These are phyloP conservation scores for Syncephalastrum monosporum DNA, from an alignment of 371 early-diverging fungal genomes.

Conservation along the genomic window DNA sequence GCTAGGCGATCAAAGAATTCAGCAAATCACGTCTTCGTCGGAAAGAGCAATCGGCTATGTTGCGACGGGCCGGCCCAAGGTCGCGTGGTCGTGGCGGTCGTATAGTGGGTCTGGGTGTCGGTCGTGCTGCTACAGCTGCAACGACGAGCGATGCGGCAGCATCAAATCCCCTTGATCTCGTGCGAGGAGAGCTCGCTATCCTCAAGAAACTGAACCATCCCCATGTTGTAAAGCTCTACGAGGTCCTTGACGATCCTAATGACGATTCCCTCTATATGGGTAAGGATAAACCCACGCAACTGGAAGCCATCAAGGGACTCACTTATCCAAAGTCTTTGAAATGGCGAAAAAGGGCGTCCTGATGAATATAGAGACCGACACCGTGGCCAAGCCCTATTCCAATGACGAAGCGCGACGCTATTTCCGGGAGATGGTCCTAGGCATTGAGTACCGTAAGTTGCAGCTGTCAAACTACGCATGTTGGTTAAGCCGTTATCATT, in stretches of 20 bases:
- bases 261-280: constrained; percentile 82
- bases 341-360: constrained; percentile 77
- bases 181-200: constrained; percentile 91
- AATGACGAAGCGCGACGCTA: constrained; percentile 59
- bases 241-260: constrained; percentile 89
- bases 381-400: constrained; percentile 50
- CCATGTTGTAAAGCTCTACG: constrained; percentile 85
- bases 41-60: constrained; percentile 60
- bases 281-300: constrained; percentile 19
- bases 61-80: constrained; percentile 37
- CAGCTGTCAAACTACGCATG: neutral
- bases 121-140: constrained; percentile 10
- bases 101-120: constrained; percentile 31
- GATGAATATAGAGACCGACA: constrained; percentile 66
- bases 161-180: constrained; percentile 77
- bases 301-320: neutral
- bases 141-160: neutral
- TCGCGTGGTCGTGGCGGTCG: constrained; percentile 41
- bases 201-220: constrained; percentile 90
- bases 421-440: constrained; percentile 87
- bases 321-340: constrained; percentile 71
- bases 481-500: constrained; percentile 14
- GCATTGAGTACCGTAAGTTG: constrained; percentile 89
- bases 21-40: constrained; percentile 81
- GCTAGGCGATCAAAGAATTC: constrained; percentile 90